Conservation (phyloP, 805 yeast species). For the Saccharomycopsis vini region DNA sequence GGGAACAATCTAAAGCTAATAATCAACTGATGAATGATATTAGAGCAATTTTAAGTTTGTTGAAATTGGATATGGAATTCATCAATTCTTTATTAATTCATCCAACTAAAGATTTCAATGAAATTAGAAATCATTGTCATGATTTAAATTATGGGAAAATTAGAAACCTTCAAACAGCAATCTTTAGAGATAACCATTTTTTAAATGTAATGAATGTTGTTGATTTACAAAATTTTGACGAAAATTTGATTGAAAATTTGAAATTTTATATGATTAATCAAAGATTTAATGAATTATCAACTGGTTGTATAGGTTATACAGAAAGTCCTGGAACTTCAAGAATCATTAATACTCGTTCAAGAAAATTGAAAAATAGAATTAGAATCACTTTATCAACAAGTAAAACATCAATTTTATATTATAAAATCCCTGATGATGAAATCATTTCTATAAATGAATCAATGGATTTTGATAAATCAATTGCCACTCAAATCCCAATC, state of each 20-base stretch:
- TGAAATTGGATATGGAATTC: conserved; percentile 7
- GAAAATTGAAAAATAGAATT: background rate
- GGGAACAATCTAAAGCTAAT: conserved; percentile 11
- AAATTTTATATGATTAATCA: conserved; percentile 9
- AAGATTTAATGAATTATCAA: conserved; percentile 5
- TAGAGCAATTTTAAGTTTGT: background rate
- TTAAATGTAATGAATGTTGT: background rate
- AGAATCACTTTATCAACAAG: conserved; percentile 7
- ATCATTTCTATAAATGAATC: background rate
- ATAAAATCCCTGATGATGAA: background rate
- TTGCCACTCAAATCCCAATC: conserved; percentile 5
- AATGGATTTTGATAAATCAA: conserved; percentile 4
- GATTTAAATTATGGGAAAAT: conserved; percentile 1
- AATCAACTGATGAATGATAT: background rate
- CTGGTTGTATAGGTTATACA: conserved; percentile 7
- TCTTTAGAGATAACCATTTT: conserved; percentile 8
- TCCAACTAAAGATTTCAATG: background rate
- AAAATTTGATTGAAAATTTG: conserved; percentile 4
- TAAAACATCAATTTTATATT: conserved; percentile 6
- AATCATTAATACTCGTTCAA: background rate
- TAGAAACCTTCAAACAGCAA: conserved; percentile 1
- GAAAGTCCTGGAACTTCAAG: conserved; percentile 1
- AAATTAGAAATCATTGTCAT: background rate
- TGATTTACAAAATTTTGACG: conserved; percentile 1
- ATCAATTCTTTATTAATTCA: background rate